Evolutionary conservation across 2,329 filamentous ascomycete species (phyloP).

Genomic region (Apiospora koreana): DNA sequence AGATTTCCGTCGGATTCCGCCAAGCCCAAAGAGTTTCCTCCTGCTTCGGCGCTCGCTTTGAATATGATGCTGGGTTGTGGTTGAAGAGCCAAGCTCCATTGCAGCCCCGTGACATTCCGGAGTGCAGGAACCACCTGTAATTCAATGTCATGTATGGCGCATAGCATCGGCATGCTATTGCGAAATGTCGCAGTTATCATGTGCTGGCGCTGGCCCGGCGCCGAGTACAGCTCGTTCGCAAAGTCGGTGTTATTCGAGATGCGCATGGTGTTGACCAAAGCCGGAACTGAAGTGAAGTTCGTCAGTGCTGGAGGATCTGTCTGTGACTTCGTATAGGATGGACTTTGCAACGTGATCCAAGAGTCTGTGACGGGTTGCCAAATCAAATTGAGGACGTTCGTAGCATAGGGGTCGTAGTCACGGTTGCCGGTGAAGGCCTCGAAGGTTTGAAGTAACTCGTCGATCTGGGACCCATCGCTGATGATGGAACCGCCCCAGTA

Average conservation of each 20-base stretch:
- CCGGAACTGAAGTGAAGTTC: background rate
- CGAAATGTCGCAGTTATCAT: background rate
- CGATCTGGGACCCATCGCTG: background rate
- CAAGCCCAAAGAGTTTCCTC: slow-evolving; percentile 8
- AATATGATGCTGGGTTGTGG: background rate
- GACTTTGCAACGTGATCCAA: background rate
- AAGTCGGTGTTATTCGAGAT: background rate
- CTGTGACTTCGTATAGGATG: background rate
- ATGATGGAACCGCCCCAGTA: background rate
- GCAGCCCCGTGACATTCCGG: background rate
- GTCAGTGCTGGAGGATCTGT: background rate
- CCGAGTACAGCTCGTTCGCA: background rate
- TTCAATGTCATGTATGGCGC: background rate
- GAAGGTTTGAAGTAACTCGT: background rate
- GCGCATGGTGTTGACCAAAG: background rate
- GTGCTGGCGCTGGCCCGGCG: background rate
- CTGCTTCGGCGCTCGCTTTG: background rate
- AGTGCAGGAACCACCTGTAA: background rate
- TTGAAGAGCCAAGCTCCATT: background rate
- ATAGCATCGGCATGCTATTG: background rate
- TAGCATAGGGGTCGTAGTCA: background rate
- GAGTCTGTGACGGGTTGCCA: background rate
- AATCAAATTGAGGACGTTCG: background rate
- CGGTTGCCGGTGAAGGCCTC: background rate
- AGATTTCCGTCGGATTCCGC: background rate